These are phyloP conservation scores for Oryza rufipogon DNA, from an alignment of 176 grass and related monocot genomes.

Conservation along the genomic window DNA sequence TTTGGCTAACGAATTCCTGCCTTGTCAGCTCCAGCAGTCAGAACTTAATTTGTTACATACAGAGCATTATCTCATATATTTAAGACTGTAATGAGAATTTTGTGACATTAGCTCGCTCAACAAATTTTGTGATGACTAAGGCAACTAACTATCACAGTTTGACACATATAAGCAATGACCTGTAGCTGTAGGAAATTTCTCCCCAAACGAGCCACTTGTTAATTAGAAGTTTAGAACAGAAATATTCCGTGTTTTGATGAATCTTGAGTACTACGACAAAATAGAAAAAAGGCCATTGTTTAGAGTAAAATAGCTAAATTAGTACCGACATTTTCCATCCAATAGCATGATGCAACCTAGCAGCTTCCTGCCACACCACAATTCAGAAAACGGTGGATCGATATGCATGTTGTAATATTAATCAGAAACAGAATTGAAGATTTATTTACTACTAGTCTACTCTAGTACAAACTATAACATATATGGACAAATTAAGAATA, in stretches of 20 bases:
- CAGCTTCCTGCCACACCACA: neutral
- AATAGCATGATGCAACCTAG: neutral
- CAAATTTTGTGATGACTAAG: neutral
- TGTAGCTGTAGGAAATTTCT: neutral
- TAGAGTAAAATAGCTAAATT: neutral
- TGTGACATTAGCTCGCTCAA: neutral
- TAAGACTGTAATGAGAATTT: neutral
- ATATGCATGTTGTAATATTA: neutral
- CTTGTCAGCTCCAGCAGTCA: constrained; percentile 9
- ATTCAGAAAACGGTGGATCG: neutral
- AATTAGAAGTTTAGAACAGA: neutral
- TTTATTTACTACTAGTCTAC: neutral
- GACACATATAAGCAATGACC: neutral
- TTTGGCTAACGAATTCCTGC: constrained; percentile 12
- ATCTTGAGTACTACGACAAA: neutral
- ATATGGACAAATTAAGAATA: neutral
- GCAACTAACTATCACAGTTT: neutral
- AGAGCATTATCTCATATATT: neutral
- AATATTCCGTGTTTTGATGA: neutral
- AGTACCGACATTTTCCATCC: neutral
- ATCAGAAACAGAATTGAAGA: neutral
- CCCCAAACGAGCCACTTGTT: neutral
- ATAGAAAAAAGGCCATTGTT: neutral
- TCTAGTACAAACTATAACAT: neutral
- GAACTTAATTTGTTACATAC: neutral